A percentile compares a stretch with the other conserved stretches of the same genome.
Conservation (phyloP, 441 rosid genomes). For the Pelargonium citronellum region DNA sequence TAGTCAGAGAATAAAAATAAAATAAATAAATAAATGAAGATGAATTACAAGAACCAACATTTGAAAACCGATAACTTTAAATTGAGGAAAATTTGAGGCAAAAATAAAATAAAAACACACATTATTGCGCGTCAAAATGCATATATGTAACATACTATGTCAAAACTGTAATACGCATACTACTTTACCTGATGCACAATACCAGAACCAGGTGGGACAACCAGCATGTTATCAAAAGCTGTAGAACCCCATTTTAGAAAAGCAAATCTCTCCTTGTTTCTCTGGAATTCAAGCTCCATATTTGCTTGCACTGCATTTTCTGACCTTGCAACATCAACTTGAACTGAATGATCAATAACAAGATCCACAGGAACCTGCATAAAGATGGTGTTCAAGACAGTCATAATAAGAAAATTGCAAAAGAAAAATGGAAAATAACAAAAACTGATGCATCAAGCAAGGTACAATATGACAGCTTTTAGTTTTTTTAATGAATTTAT, state of each 20-base stretch:
- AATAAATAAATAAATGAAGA: too few relatives aligned
- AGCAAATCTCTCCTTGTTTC: conserved; percentile 96
- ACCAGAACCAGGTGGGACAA: conserved; percentile 99
- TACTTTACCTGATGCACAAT: conserved; percentile 87
- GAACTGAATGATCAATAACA: conserved; percentile 95
- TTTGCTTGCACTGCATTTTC: conserved; percentile 94
- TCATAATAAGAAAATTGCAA: conserved; percentile 5
- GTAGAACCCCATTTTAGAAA: conserved; percentile 96
- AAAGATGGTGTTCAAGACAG: conserved; percentile 2
- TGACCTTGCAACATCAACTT: conserved; percentile 91
- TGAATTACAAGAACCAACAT: too few relatives aligned
- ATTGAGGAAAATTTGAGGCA: background rate
- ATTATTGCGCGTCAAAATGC: background rate
- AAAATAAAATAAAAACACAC: background rate
- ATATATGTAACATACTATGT: background rate
- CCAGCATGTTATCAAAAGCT: conserved; percentile 93
- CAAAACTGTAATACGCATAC: background rate
- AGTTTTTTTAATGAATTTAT: background rate
- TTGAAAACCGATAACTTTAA: background rate
- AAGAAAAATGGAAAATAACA: conserved; percentile 9
- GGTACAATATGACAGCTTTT: background rate
- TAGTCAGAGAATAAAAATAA: too few relatives aligned
- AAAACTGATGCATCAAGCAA: background rate
- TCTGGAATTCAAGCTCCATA: conserved; percentile 90
- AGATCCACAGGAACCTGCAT: conserved; percentile 98